Evolutionary conservation across 495 filamentous ascomycete species (phyloP).

Genomic region (Haplographium delicatum): DNA sequence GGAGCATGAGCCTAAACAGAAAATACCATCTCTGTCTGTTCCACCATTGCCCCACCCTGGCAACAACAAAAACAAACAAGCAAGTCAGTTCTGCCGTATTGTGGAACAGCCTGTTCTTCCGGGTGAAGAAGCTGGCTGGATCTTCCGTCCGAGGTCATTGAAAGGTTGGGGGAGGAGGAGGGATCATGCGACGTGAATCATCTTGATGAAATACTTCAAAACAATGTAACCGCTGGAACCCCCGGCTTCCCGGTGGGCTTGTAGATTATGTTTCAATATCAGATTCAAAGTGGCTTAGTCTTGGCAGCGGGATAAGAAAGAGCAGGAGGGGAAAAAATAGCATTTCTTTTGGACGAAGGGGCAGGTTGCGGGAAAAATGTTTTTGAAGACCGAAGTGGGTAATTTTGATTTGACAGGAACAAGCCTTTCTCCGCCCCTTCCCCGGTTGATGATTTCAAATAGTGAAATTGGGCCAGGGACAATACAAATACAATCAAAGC

Average conservation of each 20-base stretch:
- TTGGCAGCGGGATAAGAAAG: constrained; percentile 4
- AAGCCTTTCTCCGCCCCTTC: too few species aligned
- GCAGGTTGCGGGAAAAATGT: background rate
- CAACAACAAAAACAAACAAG: too few species aligned
- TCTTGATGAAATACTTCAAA: background rate
- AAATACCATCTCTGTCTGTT: background rate
- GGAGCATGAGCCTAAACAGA: constrained; percentile 17
- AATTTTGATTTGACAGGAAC: too few species aligned
- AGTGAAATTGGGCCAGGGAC: too few species aligned
- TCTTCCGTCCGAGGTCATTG: constrained; percentile 1
- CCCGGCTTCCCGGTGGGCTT: constrained; percentile 4
- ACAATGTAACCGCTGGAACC: background rate
- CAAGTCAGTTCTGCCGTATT: constrained; percentile 10
- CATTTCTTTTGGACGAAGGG: background rate
- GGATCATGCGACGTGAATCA: constrained; percentile 13
- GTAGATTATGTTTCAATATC: constrained; percentile 13
- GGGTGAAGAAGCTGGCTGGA: constrained; percentile 9
- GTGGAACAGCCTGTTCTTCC: constrained; percentile 16
- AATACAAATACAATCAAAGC: too few species aligned
- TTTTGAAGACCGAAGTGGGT: background rate
- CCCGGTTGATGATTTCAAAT: too few species aligned
- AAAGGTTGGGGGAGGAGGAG: background rate
- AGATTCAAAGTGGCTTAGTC: constrained; percentile 7
- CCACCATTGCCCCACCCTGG: background rate
- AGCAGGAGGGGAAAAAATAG: background rate